Base-by-base conservation (phyloP, 306 rosid species). In the Oemleria cerasiformis region DNA sequence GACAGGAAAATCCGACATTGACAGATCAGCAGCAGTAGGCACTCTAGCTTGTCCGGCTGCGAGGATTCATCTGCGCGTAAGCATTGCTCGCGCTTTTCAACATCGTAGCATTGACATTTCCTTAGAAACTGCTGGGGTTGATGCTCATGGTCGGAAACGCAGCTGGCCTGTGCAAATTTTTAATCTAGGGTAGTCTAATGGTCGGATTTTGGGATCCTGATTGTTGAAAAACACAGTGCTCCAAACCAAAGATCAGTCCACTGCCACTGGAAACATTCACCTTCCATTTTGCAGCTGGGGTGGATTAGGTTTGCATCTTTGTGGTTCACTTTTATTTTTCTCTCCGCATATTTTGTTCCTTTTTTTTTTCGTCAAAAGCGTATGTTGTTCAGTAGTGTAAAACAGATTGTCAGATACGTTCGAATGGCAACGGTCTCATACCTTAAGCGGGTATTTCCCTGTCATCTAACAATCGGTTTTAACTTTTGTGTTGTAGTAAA, bases 81-180 rank as follows among this genome's bases (percentile, higher is more conserved):
- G 96, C 89, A 89, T 94, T 70, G 99, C 69, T 8, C 95, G 95
- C 15, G 89, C 97, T 8, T 69, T 84, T 0, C 90, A 89, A 75
- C 99, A 91, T 78, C 95, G 97, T 65, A 88, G 87, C 85, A 85
- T 94, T 47, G 99, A 94, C 83, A 91, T 94, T 77, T 91, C 99
- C 70, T 69, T 94, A 30, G 99, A 94, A 86, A 83, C 86, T 50
- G 23, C 70, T 17, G 95, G 90, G 23, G 76, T 89, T 63, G 84
- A 78, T 23, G n/a, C 74, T 34, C 86, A 85, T 68, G 90, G 90
- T 66, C 81, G 67, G 67, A 91, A 65, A 75, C 81, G 68, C 30
- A 75, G 77, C 77, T 86, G 89, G 90, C 97, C 97, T 7, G 85
- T 84, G 42, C 97, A 91, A 59, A 76, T 86, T 34, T 86, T 91